Conservation (phyloP, 331 rosid genomes). For the Quercus tomentella region DNA sequence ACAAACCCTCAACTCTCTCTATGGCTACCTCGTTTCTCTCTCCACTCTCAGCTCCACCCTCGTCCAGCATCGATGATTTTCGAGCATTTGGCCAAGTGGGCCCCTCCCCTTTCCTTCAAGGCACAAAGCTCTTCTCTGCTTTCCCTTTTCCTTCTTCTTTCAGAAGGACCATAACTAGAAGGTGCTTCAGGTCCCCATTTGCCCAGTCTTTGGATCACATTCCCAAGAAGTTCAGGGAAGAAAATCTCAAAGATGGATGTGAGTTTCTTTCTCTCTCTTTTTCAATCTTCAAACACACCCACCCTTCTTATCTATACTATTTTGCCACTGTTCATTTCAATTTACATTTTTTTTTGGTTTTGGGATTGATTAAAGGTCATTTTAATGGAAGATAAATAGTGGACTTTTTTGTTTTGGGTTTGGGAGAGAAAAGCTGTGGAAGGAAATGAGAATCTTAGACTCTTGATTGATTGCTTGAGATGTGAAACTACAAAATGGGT, state of each 20-base stretch:
- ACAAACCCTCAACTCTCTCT: background rate
- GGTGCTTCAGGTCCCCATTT: constrained; percentile 36
- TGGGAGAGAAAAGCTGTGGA: too few relatives aligned
- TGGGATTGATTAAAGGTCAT: background rate
- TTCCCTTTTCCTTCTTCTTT: background rate
- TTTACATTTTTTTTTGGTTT: background rate
- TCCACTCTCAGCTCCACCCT: constrained; percentile 34
- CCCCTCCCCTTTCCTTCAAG: constrained; percentile 41
- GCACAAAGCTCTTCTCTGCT: constrained; percentile 35
- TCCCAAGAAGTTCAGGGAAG: constrained; percentile 77
- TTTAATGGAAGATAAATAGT: background rate
- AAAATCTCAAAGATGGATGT: constrained; percentile 91
- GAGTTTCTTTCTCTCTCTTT: constrained; percentile 26
- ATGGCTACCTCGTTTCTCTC: constrained; percentile 56
- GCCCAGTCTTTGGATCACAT: constrained; percentile 57
- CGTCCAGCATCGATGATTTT: constrained; percentile 22
- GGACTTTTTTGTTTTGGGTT: background rate
- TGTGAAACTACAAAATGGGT: background rate
- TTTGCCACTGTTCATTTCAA: background rate
- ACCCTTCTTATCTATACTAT: background rate
- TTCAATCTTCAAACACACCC: background rate
- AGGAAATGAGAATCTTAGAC: too few relatives aligned
- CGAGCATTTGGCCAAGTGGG: constrained; percentile 9
- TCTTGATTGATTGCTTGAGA: background rate
- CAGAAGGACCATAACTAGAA: constrained; percentile 11